phyloP scores from a whole-genome alignment of 2,329 filamentous ascomycete genomes.

The Didymellaceae sp. region DNA sequence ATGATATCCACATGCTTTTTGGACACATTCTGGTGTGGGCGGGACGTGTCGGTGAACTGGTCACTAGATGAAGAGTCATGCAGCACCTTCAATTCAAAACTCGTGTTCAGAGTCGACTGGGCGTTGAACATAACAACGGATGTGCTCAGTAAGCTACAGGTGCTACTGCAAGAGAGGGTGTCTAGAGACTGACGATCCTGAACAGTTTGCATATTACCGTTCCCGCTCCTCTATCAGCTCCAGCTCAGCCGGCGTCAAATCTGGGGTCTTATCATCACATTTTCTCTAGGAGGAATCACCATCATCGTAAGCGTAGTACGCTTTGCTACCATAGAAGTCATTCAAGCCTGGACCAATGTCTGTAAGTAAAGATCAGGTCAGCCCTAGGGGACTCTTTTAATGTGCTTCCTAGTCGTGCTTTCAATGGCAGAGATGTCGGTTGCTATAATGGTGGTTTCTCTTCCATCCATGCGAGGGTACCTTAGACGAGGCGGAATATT shows the following conservation, averaged over 20 bases:
- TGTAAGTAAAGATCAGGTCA: constrained; percentile 22
- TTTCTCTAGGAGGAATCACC: constrained; percentile 30
- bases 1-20: constrained; percentile 26
- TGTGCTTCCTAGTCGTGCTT: constrained; percentile 22
- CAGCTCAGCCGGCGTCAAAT: constrained; percentile 30
- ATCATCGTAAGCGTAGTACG: constrained; percentile 32
- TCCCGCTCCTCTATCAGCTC: constrained; percentile 29
- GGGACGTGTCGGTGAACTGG: constrained; percentile 28
- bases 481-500: constrained; percentile 29
- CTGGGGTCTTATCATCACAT: constrained; percentile 31
- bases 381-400: background rate
- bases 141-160: constrained; percentile 21
- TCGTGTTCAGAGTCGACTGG: constrained; percentile 29
- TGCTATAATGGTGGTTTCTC: constrained; percentile 35
- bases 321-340: constrained; percentile 29
- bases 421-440: constrained; percentile 37
- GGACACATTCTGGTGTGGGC: constrained; percentile 30
- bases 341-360: constrained; percentile 33
- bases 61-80: constrained; percentile 24
- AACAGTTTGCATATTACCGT: constrained; percentile 31
- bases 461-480: constrained; percentile 33
- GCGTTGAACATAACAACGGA: constrained; percentile 22
- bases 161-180: no score
- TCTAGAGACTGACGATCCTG: background rate
- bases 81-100: constrained; percentile 27